These are phyloP conservation scores for Knoxdaviesia capensis DNA, from an alignment of 2,329 filamentous ascomycete genomes.

Conservation along the genomic window DNA sequence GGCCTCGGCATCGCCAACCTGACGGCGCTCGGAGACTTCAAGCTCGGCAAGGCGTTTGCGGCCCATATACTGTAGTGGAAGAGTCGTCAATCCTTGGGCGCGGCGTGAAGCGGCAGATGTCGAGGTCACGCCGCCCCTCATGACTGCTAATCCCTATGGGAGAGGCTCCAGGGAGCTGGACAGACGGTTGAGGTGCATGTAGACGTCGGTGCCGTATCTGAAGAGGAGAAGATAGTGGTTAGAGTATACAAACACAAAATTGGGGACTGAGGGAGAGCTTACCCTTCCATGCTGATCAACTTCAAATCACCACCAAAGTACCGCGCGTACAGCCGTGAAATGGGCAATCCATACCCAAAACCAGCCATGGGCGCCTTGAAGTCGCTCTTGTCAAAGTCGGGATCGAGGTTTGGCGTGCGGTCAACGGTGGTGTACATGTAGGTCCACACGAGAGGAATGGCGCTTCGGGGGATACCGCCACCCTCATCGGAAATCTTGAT, in stretches of 20 bases:
- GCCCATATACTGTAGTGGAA: slow-evolving; percentile 32
- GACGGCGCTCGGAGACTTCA: slow-evolving; percentile 70
- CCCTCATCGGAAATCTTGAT: slow-evolving; percentile 97
- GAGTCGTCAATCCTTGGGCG: slow-evolving; percentile 47
- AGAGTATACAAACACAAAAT: not conserved
- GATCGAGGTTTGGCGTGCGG: slow-evolving; percentile 81
- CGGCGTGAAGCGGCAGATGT: slow-evolving; percentile 11
- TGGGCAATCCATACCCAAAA: slow-evolving; percentile 93
- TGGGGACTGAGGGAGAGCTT: slow-evolving; percentile 16
- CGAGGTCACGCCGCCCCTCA: slow-evolving; percentile 35
- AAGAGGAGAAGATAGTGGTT: slow-evolving; percentile 1
- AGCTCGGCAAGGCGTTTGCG: slow-evolving; percentile 44
- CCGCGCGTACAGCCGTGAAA: slow-evolving; percentile 79
- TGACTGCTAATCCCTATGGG: slow-evolving; percentile 86
- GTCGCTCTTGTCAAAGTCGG: slow-evolving; percentile 96
- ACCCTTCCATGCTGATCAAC: slow-evolving; percentile 99
- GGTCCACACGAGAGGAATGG: slow-evolving; percentile 97
- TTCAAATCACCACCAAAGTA: slow-evolving; percentile 97
- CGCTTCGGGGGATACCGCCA: slow-evolving; percentile 78
- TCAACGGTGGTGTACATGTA: slow-evolving; percentile 99
- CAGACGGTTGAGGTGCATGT: slow-evolving; percentile 88
- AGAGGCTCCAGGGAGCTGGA: slow-evolving; percentile 91
- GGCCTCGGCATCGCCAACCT: slow-evolving; percentile 74
- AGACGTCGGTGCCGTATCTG: slow-evolving; percentile 95
- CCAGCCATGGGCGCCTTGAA: slow-evolving; percentile 99